phyloP scores from a whole-genome alignment of 257 asterid genomes.

The Vinca minor region DNA sequence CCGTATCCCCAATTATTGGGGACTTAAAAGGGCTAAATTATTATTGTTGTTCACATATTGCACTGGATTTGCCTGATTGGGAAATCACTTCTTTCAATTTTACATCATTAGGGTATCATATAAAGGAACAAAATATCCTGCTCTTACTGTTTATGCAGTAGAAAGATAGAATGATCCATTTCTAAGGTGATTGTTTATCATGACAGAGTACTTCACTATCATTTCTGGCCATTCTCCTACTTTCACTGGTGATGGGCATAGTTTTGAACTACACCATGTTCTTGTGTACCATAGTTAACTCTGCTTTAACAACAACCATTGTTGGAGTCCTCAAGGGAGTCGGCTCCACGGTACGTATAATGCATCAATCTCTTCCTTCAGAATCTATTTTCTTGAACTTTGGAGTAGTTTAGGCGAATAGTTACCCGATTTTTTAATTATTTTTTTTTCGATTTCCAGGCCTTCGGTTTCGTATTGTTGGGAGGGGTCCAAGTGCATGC shows the following conservation, averaged over 20 bases:
- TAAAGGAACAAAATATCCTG: neutral
- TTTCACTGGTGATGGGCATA: constrained; percentile 92
- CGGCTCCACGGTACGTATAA: constrained; percentile 69
- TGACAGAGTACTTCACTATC: constrained; percentile 60
- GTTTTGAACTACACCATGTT: constrained; percentile 97
- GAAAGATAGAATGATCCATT: neutral
- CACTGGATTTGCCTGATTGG: neutral
- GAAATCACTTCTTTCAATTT: neutral
- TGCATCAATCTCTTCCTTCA: neutral
- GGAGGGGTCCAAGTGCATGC: constrained; percentile 93
- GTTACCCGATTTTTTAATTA: neutral
- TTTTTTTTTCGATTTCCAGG: constrained; percentile 27
- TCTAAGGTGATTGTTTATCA: neutral
- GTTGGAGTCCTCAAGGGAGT: constrained; percentile 99
- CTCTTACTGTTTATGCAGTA: neutral
- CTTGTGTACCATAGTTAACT: constrained; percentile 89
- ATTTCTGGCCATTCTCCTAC: constrained; percentile 54
- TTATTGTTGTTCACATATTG: no score
- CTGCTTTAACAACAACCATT: constrained; percentile 93
- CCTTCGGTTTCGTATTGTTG: constrained; percentile 68
- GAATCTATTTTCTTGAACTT: neutral
- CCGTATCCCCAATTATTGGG: no score
- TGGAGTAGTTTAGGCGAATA: no score
- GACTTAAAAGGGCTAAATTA: no score
- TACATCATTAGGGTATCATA: neutral